Evolutionary conservation across 345 rosid species (phyloP).

Genomic region (Populus deltoides): DNA sequence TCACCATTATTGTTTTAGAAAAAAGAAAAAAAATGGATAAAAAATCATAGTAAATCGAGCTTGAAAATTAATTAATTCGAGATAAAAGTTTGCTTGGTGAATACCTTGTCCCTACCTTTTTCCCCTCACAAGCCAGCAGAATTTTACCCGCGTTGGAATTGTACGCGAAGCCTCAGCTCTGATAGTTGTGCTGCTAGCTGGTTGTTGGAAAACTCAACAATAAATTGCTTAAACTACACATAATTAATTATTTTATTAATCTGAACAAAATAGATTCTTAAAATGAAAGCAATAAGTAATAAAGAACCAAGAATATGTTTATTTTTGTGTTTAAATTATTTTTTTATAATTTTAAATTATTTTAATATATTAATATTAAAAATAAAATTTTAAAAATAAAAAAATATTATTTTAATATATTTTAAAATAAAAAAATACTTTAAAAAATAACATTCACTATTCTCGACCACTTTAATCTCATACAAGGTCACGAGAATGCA

Average conservation of each 20-base stretch:
- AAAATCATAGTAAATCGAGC: neutral
- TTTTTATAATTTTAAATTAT: no score
- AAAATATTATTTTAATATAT: no score
- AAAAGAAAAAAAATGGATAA: no score
- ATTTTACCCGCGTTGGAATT: neutral
- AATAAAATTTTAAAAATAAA: no score
- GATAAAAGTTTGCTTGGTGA: neutral
- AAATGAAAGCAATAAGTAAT: neutral
- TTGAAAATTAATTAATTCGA: neutral
- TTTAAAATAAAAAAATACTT: no score
- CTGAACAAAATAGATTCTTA: neutral
- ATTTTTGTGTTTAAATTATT: no score
- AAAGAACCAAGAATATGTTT: neutral
- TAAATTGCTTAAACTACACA: neutral
- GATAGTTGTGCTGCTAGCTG: neutral
- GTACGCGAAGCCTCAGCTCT: neutral
- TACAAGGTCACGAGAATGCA: no score
- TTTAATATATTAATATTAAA: no score
- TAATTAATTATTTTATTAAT: neutral
- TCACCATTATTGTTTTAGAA: neutral
- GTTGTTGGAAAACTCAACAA: neutral
- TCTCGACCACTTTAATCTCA: no score
- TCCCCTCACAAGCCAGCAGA: neutral
- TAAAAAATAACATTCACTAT: no score
- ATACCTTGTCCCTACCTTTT: neutral